Percentiles rank a stretch among this genome's conserved stretches.
Evolutionary conservation across 768 basidiomycete genomes (phyloP).

Genomic region (Pulveroboletus frians): DNA sequence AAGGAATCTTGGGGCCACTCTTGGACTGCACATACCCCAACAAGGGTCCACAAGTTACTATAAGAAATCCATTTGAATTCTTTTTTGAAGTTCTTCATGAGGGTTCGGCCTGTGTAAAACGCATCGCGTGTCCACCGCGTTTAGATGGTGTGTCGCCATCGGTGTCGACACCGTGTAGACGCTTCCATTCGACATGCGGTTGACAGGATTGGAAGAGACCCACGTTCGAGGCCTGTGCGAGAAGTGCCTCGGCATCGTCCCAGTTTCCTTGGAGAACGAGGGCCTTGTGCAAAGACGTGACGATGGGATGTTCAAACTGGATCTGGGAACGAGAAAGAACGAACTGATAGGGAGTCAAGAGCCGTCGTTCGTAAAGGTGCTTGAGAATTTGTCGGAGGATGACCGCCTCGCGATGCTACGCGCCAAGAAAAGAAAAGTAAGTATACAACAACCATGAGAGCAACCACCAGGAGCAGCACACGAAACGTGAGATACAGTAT

Average conservation of each 20-base stretch:
- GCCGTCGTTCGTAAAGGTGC: too few relatives aligned
- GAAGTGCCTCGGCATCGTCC: constrained; percentile 48
- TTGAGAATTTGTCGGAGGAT: constrained; percentile 50
- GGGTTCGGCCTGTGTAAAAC: constrained; percentile 70
- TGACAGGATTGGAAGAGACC: constrained; percentile 42
- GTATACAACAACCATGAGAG: neutral
- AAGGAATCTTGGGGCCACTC: constrained; percentile 91
- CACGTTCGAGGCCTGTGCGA: constrained; percentile 44
- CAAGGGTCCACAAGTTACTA: constrained; percentile 92
- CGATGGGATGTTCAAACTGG: too few relatives aligned
- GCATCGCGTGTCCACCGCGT: constrained; percentile 81
- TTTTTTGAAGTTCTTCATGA: constrained; percentile 84
- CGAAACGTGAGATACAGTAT: too few relatives aligned
- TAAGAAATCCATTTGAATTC: constrained; percentile 93
- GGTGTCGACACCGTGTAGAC: constrained; percentile 53
- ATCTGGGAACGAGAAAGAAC: too few relatives aligned
- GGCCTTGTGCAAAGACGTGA: constrained; percentile 50
- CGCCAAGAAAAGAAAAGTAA: neutral
- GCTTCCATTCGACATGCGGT: constrained; percentile 55
- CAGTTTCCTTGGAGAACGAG: constrained; percentile 68
- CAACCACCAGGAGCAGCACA: too few relatives aligned
- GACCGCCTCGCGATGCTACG: constrained; percentile 60
- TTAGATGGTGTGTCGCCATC: constrained; percentile 60
- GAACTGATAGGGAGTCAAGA: too few relatives aligned
- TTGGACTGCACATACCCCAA: constrained; percentile 85